phyloP scores from a whole-genome alignment of 1,284 basidiomycete genomes.

The Heterobasidion annosum region DNA sequence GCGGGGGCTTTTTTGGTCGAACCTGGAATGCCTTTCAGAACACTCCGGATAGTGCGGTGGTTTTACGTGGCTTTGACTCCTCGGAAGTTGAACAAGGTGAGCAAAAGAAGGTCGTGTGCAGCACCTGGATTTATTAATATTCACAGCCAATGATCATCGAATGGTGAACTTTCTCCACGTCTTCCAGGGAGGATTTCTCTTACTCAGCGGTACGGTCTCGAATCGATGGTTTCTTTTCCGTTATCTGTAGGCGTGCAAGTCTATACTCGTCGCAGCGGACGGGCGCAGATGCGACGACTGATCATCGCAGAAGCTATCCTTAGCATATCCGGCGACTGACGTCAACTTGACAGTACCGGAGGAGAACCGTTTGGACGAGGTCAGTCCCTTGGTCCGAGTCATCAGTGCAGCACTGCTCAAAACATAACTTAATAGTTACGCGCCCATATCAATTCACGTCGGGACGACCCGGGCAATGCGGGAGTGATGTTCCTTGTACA shows the following conservation, averaged over 20 bases:
- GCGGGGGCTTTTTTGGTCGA: background rate
- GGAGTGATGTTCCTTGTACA: too few species aligned
- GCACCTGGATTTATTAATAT: background rate
- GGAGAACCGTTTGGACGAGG: too few species aligned
- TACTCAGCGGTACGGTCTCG: background rate
- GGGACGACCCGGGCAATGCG: too few species aligned
- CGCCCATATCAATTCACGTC: too few species aligned
- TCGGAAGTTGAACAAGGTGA: background rate
- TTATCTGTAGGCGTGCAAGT: background rate
- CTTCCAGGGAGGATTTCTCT: background rate
- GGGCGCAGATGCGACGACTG: too few species aligned
- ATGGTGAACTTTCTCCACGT: constrained; percentile 3
- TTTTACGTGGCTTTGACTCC: background rate
- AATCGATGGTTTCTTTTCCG: background rate
- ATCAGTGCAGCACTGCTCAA: too few species aligned
- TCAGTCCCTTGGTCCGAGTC: too few species aligned
- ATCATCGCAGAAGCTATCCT: too few species aligned
- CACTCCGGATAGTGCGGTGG: background rate
- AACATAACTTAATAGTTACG: too few species aligned
- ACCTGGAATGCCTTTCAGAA: background rate
- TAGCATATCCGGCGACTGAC: too few species aligned
- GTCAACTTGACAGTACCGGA: too few species aligned
- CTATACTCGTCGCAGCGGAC: background rate
- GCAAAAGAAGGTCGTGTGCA: background rate
- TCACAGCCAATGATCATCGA: background rate